Conservation (phyloP, 768 basidiomycete species). For the Dioszegia aurantiaca region DNA sequence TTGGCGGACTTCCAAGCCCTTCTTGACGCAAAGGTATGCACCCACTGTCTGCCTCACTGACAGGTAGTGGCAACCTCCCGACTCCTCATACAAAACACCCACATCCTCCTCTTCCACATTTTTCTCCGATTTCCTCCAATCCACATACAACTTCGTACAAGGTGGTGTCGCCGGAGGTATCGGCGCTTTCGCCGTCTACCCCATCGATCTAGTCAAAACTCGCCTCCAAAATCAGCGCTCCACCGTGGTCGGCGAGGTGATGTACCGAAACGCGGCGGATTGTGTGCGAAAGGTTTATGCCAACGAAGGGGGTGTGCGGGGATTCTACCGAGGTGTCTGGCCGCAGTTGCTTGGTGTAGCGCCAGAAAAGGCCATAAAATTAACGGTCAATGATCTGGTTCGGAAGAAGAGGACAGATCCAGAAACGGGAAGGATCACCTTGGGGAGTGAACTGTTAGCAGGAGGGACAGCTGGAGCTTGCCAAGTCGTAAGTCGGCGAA, state of each 20-base stretch:
- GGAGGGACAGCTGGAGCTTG: constrained; percentile 93
- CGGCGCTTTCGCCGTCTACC: constrained; percentile 97
- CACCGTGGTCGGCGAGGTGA: constrained; percentile 90
- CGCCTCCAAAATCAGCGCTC: constrained; percentile 98
- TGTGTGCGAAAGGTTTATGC: constrained; percentile 89
- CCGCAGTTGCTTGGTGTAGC: constrained; percentile 76
- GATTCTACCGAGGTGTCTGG: constrained; percentile 89
- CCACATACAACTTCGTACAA: constrained; percentile 79
- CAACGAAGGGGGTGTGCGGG: constrained; percentile 82
- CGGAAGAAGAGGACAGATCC: constrained; percentile 82
- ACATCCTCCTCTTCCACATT: constrained; percentile 40
- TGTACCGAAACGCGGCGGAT: constrained; percentile 95
- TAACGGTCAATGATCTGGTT: constrained; percentile 92
- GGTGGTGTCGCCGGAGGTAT: constrained; percentile 88
- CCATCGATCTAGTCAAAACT: constrained; percentile 62
- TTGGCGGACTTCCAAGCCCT: constrained; percentile 88
- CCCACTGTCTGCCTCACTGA: not conserved
- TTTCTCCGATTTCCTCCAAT: constrained; percentile 63
- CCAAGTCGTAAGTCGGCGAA: constrained; percentile 77
- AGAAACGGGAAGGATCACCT: constrained; percentile 87
- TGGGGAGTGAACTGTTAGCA: constrained; percentile 86
- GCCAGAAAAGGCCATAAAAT: constrained; percentile 73
- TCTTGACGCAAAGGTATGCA: constrained; percentile 67
- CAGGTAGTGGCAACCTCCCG: constrained; percentile 47
- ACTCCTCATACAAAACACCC: constrained; percentile 20